Base-by-base conservation (phyloP, 495 filamentous ascomycete genomes). In the Penicillium coprophilum region DNA sequence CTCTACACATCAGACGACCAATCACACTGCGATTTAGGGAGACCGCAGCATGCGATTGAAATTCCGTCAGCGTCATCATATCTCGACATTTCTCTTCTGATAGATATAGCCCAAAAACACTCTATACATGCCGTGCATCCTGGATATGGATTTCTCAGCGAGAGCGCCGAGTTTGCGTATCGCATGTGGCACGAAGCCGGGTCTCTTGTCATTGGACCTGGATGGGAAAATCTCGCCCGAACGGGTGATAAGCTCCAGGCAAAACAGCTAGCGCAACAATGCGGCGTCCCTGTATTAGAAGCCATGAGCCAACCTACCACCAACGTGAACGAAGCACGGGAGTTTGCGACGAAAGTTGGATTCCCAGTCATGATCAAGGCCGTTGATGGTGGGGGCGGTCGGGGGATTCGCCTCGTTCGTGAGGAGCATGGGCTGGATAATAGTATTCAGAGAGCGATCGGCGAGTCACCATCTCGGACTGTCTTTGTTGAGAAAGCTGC, bases 141-240 rank as follows among this genome's bases (percentile, higher is more conserved):
- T 0, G 84, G 84, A 0, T 87, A 87, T 69, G 84, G 84, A 10
- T 87, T 86, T 53, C 70, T 87, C 3, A 82, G 81, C 24, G 84
- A 87, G 61, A 83, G 75, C 50, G 65, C 78, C 13, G 80, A 81
- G 3, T 83, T 87, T 55, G 71, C 81, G 0, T 56, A 56, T 15
- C 72, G 75, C 19, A 80, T 83, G 77, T 79, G 72, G 68, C 65
- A 79, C 10, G 77, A 82, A 58, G 76, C 72, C 13, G 69, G 75
- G 2, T 63, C 75, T 15, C 56, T 73, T 2, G 80, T 85, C 4
- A 75, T 87, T 23, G 84, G 84, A 11, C 83, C 83, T 13, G 79
- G 81, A 1, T 67, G 71, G 53, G 74, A 78, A 41, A 77, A 76
- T 36, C 71, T 87, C 19, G 67, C 70, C 0, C 63, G 66, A 15